Percentiles rank a stretch among this genome's conserved stretches.
Conservation (phyloP, 306 rosid species). For the Mucuna pruriens region DNA sequence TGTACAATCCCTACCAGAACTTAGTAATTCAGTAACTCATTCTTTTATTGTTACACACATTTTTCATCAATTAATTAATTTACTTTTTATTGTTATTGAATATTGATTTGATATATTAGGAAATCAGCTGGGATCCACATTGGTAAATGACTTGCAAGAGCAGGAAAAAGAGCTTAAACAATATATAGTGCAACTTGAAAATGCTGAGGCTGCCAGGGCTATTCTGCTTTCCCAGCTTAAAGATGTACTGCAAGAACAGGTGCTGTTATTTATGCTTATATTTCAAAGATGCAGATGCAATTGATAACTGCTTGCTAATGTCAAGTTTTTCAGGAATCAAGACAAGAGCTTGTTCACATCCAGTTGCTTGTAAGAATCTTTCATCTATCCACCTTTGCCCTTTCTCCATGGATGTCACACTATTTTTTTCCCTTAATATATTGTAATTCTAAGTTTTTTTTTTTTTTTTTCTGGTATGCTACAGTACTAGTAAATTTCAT, state of each 20-base stretch:
- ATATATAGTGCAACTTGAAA: conserved; percentile 61
- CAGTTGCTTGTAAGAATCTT: conserved; percentile 67
- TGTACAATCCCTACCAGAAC: not conserved
- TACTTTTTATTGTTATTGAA: not conserved
- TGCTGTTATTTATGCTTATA: conserved; percentile 28
- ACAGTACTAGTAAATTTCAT: not conserved
- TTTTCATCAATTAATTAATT: not conserved
- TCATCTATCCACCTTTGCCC: not conserved
- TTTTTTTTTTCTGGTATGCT: not conserved
- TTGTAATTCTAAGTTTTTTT: not conserved
- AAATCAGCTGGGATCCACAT: conserved; percentile 55
- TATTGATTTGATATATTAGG: conserved; percentile 49
- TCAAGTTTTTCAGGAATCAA: conserved; percentile 62
- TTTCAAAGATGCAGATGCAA: not conserved
- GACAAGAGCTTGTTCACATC: conserved; percentile 59
- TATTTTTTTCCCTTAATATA: conserved; percentile 11
- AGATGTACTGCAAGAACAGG: conserved; percentile 80
- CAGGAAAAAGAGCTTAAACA: conserved; percentile 59
- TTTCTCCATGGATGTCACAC: not conserved
- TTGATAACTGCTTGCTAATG: conserved; percentile 33
- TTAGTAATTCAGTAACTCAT: not conserved
- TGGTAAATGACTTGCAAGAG: conserved; percentile 64
- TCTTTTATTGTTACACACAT: not conserved
- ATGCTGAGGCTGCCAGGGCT: conserved; percentile 59
- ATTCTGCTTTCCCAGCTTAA: conserved; percentile 60